Evolutionary conservation across 805 yeast species (phyloP).

Genomic region (Sugiyamaella qingdaonensis): DNA sequence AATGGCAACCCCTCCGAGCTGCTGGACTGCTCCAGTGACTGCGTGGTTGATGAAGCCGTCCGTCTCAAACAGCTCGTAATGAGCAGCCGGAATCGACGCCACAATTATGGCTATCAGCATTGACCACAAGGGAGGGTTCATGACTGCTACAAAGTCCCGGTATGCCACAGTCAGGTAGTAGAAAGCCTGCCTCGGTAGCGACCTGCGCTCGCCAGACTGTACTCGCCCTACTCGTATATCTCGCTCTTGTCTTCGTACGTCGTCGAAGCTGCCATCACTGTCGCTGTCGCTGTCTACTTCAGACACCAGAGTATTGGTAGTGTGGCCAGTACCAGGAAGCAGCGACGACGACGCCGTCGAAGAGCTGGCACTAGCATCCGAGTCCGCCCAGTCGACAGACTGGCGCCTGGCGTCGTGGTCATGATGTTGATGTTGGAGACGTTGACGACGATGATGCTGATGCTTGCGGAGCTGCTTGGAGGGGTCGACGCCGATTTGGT

Average conservation of each 20-base stretch:
- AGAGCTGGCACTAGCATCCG: background rate
- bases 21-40: conserved; percentile 48
- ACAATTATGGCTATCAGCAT: conserved; percentile 58
- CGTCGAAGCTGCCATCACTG: background rate
- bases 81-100: conserved; percentile 50
- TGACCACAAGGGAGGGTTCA: conserved; percentile 66
- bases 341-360: background rate
- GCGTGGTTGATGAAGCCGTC: conserved; percentile 49
- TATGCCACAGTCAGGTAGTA: background rate
- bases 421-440: too few relatives aligned
- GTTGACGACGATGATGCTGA: background rate
- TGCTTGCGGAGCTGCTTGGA: background rate
- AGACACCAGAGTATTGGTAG: conserved; percentile 6
- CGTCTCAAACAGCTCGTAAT: conserved; percentile 42
- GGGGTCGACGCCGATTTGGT: background rate
- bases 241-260: too few relatives aligned
- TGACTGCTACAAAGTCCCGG: conserved; percentile 29
- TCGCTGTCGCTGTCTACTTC: background rate
- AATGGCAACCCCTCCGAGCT: conserved; percentile 55
- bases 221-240: background rate
- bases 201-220: background rate
- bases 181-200: background rate
- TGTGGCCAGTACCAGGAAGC: background rate
- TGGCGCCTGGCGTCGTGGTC: background rate
- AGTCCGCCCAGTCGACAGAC: background rate